Evolutionary conservation across 208 protist genomes (phyloP), one percentile per base, ranked within the genome.

Genomic region (Acanthamoeba lenticulata): DNA sequence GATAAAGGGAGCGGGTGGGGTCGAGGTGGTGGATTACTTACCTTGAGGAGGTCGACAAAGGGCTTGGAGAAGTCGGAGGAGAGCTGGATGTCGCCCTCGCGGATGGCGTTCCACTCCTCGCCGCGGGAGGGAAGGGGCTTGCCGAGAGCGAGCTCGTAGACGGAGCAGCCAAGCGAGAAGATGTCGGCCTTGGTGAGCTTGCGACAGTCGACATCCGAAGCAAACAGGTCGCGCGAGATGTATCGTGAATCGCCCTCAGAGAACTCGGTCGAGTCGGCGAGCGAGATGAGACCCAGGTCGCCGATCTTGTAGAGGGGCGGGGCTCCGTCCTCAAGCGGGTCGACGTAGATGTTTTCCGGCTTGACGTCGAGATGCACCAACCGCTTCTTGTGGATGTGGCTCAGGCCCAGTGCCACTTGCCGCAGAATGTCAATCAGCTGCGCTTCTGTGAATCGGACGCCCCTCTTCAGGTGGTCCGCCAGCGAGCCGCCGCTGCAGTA

Each of bases 51-150:
- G 34, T 91, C 69, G 0, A 32, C 85, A 27, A 91, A 91, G 24
- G 34, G 32, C n/a, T 36, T 67, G 85, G 57, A 49, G 19, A 91
- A 91, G 34, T 67, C 52, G 21, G 85, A 60, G 9, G 57, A 34
- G 21, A 91, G 57, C 32, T 91, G 49, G 21, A 93, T 93, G 15
- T 93, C 62, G 36, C 65, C 89, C 4, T 93, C 89, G 5, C 89
- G 15, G 34, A 93, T 93, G 89, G 89, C 89, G 36, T 93, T 93
- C 89, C 89, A 93, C n/a, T 93, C 89, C 11, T 74, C 57, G 4
- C 89, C 89, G 4, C 89, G 65, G 1, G 89, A 93, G 32, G 89
- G 89, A 1, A 93, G 42, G 38, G 57, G n/a, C 24, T 42, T 29
- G 2, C 89, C 89, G 13, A 93, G 65, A 13, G 89, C 89, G 2